phyloP scores from a whole-genome alignment of 2,329 filamentous ascomycete genomes.

The Aphanocladium album region DNA sequence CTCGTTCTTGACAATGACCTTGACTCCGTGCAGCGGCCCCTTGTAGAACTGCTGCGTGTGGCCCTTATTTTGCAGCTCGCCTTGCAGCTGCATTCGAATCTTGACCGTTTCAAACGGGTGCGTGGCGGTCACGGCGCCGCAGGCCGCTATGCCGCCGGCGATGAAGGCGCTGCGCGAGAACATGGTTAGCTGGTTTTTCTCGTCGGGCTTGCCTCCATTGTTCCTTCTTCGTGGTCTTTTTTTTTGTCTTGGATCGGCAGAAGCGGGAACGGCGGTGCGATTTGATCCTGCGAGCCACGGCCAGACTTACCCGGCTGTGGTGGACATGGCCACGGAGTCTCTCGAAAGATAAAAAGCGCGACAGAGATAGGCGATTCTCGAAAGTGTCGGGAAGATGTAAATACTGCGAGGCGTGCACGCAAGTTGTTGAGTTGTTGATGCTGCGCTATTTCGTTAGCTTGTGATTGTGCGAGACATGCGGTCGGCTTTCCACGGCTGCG shows the following conservation, averaged over 20 bases:
- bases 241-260: neutral
- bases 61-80: conserved; percentile 83
- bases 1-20: conserved; percentile 86
- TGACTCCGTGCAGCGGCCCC: conserved; percentile 85
- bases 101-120: conserved; percentile 99
- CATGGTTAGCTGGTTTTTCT: neutral
- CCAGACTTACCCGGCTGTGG: conserved; percentile 8
- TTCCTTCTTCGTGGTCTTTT: neutral
- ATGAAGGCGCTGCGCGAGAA: conserved; percentile 70
- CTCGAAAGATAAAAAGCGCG: neutral
- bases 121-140: conserved; percentile 93
- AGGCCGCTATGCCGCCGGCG: conserved; percentile 92
- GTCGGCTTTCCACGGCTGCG: conserved; percentile 3
- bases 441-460: conserved; percentile 8
- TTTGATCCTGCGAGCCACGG: neutral
- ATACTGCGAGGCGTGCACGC: neutral
- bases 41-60: conserved; percentile 84
- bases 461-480: neutral
- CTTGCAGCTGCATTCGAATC: conserved; percentile 95
- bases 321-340: conserved; percentile 11
- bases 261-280: neutral
- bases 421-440: neutral
- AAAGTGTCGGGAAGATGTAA: neutral
- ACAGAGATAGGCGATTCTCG: neutral
- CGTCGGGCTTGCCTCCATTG: neutral